Base-by-base conservation (phyloP, 345 rosid species). In the Brassica nigra region DNA sequence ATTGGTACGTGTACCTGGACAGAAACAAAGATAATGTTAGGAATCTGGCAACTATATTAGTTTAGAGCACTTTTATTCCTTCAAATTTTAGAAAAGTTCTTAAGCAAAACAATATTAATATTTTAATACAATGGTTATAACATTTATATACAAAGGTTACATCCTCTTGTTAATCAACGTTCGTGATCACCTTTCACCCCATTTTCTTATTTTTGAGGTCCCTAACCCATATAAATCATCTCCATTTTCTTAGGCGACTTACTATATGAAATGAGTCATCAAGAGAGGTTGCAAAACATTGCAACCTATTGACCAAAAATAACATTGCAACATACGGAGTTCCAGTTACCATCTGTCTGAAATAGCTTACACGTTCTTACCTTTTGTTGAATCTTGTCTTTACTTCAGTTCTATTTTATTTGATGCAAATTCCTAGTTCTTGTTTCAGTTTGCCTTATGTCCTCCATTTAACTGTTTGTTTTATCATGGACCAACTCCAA, bases 21-120 rank as follows among this genome's bases (percentile, higher is more conserved):
- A 33, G 64, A 47, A 58, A 73, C 31, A 57, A 57, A 78, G 74
- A 72, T 78, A 66, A 66, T 20, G 62, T 10, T 78, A 18, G 28
- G 69, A 6, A 78, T 42, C 68, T 42, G 42, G 23, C 77, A 57
- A 66, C 66, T 42, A 58, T 66, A 6, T 58, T 42, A 49, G 28
- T 42, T 3, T 42, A 11, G 49, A 42, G 49, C 49, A 42, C 49
- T 11, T 42, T 11, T 42, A 11, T 42, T 42, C 49, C 49, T 42
- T 42, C 49, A 11, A 42, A 3, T 11, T 42, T 42, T 11, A 42
- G 14, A 42, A 42, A 42, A 10, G 14, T 42, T 42, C n/a, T 42
- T 42, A 42, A 42, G 0, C 49, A 42, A 42, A 42, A 42, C 49
- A 10, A 42, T 42, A 42, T 42, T 3, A 42, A 42, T 42, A 39